These are phyloP conservation scores for Colletotrichum sidae DNA, from an alignment of 2,329 filamentous ascomycete species.

Conservation along the genomic window DNA sequence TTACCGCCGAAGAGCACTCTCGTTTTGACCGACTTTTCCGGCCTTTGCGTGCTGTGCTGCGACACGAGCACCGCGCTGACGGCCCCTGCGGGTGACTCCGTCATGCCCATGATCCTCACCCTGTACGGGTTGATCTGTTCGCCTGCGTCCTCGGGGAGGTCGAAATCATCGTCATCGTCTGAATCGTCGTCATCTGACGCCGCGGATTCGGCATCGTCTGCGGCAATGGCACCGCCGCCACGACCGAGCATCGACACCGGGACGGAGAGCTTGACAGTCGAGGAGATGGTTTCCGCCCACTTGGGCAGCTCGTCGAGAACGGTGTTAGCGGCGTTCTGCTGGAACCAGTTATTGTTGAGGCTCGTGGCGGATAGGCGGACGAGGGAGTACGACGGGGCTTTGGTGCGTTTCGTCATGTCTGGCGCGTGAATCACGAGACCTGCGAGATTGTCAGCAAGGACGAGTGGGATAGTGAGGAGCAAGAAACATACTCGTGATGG, in stretches of 20 bases:
- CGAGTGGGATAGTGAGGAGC: conserved; percentile 34
- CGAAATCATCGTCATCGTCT: conserved; percentile 44
- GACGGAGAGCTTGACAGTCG: conserved; percentile 56
- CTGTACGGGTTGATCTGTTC: conserved; percentile 61
- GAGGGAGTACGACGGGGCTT: conserved; percentile 61
- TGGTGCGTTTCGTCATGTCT: conserved; percentile 43
- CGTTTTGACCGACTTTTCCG: conserved; percentile 55
- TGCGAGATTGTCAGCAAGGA: conserved; percentile 40
- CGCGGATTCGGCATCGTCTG: conserved; percentile 40
- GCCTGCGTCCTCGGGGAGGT: conserved; percentile 48
- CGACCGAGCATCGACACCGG: conserved; percentile 58
- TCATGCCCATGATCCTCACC: conserved; percentile 65
- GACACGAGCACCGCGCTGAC: conserved; percentile 63
- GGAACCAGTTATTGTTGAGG: conserved; percentile 64
- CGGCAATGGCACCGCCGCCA: conserved; percentile 48
- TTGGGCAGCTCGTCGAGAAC: conserved; percentile 39
- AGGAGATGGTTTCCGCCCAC: conserved; percentile 62
- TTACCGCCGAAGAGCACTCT: conserved; percentile 51
- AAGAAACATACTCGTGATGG: conserved; percentile 56
- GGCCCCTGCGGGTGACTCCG: conserved; percentile 62
- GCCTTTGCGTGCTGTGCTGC: conserved; percentile 60
- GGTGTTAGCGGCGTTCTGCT: conserved; percentile 57
- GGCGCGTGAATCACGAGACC: conserved; percentile 61
- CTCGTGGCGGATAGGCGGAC: conserved; percentile 64
- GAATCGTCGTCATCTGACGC: conserved; percentile 38